Base-by-base conservation (phyloP, 768 basidiomycete species). In the Boletus rubescentipes region DNA sequence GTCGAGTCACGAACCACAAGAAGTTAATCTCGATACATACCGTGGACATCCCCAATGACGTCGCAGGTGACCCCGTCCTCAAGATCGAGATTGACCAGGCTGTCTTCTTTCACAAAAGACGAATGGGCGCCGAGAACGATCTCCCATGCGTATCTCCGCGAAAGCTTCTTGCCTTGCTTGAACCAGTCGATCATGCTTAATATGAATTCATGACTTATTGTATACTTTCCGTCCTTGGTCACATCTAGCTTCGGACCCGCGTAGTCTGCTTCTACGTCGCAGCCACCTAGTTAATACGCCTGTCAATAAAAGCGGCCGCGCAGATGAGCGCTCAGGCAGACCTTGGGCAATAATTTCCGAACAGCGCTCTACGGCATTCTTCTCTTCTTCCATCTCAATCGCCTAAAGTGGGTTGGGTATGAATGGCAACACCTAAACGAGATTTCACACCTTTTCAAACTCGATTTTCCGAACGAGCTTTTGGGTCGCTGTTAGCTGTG, bases 21-120 rank as follows among this genome's bases (percentile, higher is more conserved):
- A 51, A 4, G 40, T 37, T 14, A 8, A 42, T 48, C 36, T 47
- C 5, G 31, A 44, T 41, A 71, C 76, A 38, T 58, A 90, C 93
- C 93, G 71, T 97, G 94, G 12, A 94, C 91, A 70, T 98, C 96
- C 14, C 97, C 97, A 61, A 99, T 94, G 51, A 99, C 87, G 72
- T 98, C 94, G 66, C 88, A 85, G 1, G 87, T 93, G 50, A 86
- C 76, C 0, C 88, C 94, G 14, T 93, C 85, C 26, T 80, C 78
- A 21, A 99, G 71, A 46, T 79, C 72, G 21, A 95, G 78, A 47
- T 88, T 81, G 15, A 95, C 91, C 64, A 99, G 61, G 59, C 85
- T 93, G 55, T 88, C 84, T 64, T 94, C 92, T 61, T 85, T 80
- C 15, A 77, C 75, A 63, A 98, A 87, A 18, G 82, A 76, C 18